Evolutionary conservation across 805 yeast species (phyloP), one percentile per base, ranked within the genome.

Genomic region (Danielia reshetovae): DNA sequence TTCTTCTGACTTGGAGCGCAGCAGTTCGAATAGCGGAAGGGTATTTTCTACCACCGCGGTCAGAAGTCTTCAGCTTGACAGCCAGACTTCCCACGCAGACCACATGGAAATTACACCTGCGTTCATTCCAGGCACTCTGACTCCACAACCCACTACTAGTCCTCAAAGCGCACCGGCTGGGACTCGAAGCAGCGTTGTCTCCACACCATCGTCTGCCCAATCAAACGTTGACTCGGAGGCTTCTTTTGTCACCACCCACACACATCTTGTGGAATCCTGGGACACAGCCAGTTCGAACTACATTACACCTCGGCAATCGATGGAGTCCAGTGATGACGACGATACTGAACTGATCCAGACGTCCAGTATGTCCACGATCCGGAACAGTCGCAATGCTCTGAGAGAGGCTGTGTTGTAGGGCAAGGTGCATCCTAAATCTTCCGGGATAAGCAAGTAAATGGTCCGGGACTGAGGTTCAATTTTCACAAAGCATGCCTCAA

Each of bases 1-100:
- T 15, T 34, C 14, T 7, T 12, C 27, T 5, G 46, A 42, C 28
- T 34, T 42, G 36, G 46, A 42, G 19, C 19, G 24, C 23, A 22
- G 18, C 11, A 25, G 29, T 13, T 11, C 23, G 18, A 17, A 17
- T 11, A 23, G 24, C 24, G 32, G 28, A 4, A 15, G 26, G 19
- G 29, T 22, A 11, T 18, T 28, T 7, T 36, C 40, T 1, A 36
- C 33, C 13, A 36, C 27, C 3, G 40, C 40, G 8, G 40, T 36
- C 11, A 25, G 40, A 7, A 36, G 36, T 23, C 30, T 36, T 4
- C 40, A 29, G 24, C 18, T 36, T 9, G 33, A 16, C 14, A 27
- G 17, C 30, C 19, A 18, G 25, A 16, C 29, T 13, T 8, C 18
- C 30, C 5, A 15, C 7, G 6, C 14, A 26, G 3, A 18, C 14